phyloP scores from a whole-genome alignment of 225 moss, liverwort and hornwort genomes.

The Lunularia cruciata region DNA sequence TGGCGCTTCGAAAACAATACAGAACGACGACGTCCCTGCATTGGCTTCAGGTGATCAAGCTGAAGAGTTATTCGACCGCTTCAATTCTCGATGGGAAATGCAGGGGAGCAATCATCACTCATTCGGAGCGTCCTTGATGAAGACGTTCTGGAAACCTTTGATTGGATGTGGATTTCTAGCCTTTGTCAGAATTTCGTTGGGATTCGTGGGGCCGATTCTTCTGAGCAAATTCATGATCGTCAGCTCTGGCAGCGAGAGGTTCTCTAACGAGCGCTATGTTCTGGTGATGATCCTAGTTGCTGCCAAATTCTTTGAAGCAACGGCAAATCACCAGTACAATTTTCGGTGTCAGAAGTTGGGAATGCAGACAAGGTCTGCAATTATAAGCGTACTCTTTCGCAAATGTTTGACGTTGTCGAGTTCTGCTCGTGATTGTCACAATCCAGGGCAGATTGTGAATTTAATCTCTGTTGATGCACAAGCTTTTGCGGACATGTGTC shows the following conservation, averaged over 20 bases:
- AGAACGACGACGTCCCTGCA: constrained; percentile 55
- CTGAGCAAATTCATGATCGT: constrained; percentile 32
- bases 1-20: constrained; percentile 35
- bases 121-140: constrained; percentile 32
- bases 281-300: constrained; percentile 14
- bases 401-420: constrained; percentile 65
- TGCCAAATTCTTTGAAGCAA: constrained; percentile 15
- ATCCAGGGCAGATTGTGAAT: constrained; percentile 69
- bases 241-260: constrained; percentile 52
- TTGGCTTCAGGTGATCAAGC: constrained; percentile 45
- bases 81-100: constrained; percentile 41
- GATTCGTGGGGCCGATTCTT: constrained; percentile 37
- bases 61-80: constrained; percentile 30
- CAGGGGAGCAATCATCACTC: constrained; percentile 7
- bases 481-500: constrained; percentile 47
- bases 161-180: not conserved
- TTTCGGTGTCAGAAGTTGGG: constrained; percentile 66
- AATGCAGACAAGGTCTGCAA: constrained; percentile 57
- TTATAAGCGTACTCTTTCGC: constrained; percentile 64
- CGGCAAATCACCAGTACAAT: constrained; percentile 42
- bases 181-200: constrained; percentile 17
- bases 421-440: constrained; percentile 57
- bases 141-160: constrained; percentile 28
- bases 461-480: constrained; percentile 81
- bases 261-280: constrained; percentile 44